These are phyloP conservation scores for Ulota crispa DNA, from an alignment of 225 moss, liverwort and hornwort species.

Conservation along the genomic window DNA sequence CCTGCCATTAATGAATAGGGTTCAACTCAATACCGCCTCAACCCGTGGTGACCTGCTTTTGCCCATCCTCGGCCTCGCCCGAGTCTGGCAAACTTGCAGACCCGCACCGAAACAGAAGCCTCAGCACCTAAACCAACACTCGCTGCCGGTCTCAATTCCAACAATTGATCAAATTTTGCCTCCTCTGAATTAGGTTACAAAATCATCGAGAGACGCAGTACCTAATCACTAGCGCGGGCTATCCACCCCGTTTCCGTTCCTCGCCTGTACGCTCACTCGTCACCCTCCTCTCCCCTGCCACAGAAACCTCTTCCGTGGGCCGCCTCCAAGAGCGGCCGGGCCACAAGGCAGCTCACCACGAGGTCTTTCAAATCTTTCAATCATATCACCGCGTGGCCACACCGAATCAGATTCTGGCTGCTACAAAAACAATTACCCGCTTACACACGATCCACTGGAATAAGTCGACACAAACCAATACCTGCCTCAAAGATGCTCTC, in stretches of 20 bases:
- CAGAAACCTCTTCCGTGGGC: not conserved
- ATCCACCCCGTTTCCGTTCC: constrained; percentile 1
- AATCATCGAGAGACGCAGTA: not conserved
- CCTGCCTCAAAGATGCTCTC: not conserved
- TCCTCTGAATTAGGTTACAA: constrained; percentile 21
- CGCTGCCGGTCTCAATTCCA: constrained; percentile 17
- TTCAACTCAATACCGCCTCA: constrained; percentile 49
- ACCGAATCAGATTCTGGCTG: not conserved
- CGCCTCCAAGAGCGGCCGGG: not conserved
- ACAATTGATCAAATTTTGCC: constrained; percentile 11
- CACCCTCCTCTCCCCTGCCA: constrained; percentile 26
- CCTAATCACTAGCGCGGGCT: constrained; percentile 30
- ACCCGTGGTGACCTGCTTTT: constrained; percentile 33
- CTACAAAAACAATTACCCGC: not conserved
- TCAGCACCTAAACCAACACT: constrained; percentile 18
- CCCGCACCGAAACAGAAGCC: constrained; percentile 26
- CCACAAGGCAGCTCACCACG: constrained; percentile 11
- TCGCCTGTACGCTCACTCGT: not conserved
- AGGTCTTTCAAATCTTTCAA: not conserved
- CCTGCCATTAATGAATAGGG: constrained; percentile 55
- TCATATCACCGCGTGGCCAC: not conserved
- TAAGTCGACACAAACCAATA: constrained; percentile 14
- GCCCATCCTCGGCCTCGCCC: constrained; percentile 36
- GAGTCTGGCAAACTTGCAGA: constrained; percentile 33
- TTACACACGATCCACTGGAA: constrained; percentile 3